Evolutionary conservation across 768 basidiomycete species (phyloP).

Genomic region (Leccinum barrowsii): DNA sequence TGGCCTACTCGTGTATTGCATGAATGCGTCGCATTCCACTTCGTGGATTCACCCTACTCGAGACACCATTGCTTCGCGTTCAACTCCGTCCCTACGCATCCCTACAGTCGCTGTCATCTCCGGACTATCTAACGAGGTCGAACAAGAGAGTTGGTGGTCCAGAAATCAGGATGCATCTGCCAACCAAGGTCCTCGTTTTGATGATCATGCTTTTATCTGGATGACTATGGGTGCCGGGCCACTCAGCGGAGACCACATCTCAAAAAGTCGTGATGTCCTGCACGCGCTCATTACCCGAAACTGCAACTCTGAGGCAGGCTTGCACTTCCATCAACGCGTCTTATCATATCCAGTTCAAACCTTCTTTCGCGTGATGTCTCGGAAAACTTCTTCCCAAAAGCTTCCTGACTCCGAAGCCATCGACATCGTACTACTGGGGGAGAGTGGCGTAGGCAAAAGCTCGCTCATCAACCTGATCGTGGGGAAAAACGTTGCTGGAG

Average conservation of each 20-base stretch:
- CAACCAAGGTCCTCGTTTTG: conserved; percentile 13
- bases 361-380: conserved; percentile 1
- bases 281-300: conserved; percentile 14
- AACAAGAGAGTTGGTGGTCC: conserved; percentile 22
- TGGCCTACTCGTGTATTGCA: conserved; percentile 21
- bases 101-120: conserved; percentile 20
- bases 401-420: conserved; percentile 2
- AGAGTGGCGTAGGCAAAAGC: conserved; percentile 37
- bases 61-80: conserved; percentile 4
- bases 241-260: conserved; percentile 1
- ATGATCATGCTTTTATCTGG: conserved; percentile 16
- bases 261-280: conserved; percentile 12
- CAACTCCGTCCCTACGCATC: neutral
- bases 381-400: conserved; percentile 4
- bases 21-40: conserved; percentile 10
- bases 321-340: conserved; percentile 9
- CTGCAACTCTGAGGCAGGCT: neutral
- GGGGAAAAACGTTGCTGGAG: conserved; percentile 21
- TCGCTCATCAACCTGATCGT: conserved; percentile 40
- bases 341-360: conserved; percentile 14
- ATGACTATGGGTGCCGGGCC: neutral
- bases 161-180: conserved; percentile 1
- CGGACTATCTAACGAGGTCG: conserved; percentile 6
- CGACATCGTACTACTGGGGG: conserved; percentile 37
- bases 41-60: conserved; percentile 14